Evolutionary conservation across 179 eudicot genomes (phyloP), one percentile per base, ranked within the genome.

Genomic region (Heliamphora pulchella): DNA sequence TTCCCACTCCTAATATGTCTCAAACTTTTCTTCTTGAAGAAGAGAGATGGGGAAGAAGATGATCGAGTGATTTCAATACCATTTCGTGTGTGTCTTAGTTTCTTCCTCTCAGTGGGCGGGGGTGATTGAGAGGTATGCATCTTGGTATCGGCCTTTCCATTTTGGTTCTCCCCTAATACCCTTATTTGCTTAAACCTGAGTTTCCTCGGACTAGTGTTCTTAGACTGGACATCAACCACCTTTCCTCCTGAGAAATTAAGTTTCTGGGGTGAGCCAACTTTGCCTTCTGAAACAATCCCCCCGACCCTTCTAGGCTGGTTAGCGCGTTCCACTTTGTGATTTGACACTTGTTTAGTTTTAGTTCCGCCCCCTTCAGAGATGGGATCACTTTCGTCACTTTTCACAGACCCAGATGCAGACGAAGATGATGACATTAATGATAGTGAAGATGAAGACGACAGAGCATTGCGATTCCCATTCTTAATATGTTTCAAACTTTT

Each of bases 201-300:
- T 81, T 51, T 87, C 78, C 83, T 86, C 58, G 89, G 80, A 81
- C 78, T 79, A 78, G 62, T 63, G 68, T 71, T 71, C 53, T 88
- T 86, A 22, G 82, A 57, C 71, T 82, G 77, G 78, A 68, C 80
- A 46, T 89, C 90, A 74, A 86, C 77, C 64, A 83, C 84, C 78
- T 81, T 90, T 22, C 89, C 90, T 71, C 82, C 82, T 75, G 84
- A 84, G 81, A 91, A 87, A 53, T 80, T 81, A 50, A 88, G 81
- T 85, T 89, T 89, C 75, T 83, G 63, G 5, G 85, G 65, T 67
- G 71, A 71, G 50, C 79, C 75, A 13, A 76, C 83, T 72, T 75
- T 74, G n/a, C 71, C 83, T 46, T 71, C 81, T 11, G 66, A 74
- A 58, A 41, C 39, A 14, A 75, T 43, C 77, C 1, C 20, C 10